Conservation (phyloP, 306 rosid species). For the Albizia julibrissin region DNA sequence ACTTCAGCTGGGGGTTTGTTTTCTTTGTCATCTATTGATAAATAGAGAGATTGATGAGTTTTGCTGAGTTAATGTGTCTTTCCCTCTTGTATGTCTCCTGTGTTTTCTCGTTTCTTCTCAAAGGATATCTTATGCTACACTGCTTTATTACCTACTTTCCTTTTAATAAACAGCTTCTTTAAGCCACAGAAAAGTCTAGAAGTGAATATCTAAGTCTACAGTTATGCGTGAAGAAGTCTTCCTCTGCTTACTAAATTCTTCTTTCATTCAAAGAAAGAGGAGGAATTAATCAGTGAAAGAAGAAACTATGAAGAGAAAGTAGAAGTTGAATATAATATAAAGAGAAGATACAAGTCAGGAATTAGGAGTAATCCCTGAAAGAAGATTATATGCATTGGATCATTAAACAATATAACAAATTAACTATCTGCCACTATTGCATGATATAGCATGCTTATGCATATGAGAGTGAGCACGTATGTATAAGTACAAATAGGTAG, state of each 20-base stretch:
- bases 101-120: neutral
- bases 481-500: neutral
- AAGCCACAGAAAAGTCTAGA: neutral
- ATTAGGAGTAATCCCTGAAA: neutral
- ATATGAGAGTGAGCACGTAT: neutral
- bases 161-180: neutral
- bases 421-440: slow-evolving; percentile 2
- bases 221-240: neutral
- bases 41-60: neutral
- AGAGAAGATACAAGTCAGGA: slow-evolving; percentile 21
- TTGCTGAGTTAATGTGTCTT: neutral
- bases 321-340: neutral
- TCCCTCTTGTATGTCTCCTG: neutral
- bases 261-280: neutral
- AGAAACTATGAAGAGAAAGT: neutral
- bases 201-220: neutral
- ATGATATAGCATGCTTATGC: slow-evolving; percentile 14
- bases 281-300: neutral
- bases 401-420: neutral
- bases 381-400: neutral
- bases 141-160: neutral
- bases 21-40: neutral
- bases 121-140: neutral
- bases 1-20: neutral
- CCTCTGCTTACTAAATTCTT: neutral